These are phyloP conservation scores for Podochytrium sp. DNA, from an alignment of 192 early-diverging fungal species.

Conservation along the genomic window DNA sequence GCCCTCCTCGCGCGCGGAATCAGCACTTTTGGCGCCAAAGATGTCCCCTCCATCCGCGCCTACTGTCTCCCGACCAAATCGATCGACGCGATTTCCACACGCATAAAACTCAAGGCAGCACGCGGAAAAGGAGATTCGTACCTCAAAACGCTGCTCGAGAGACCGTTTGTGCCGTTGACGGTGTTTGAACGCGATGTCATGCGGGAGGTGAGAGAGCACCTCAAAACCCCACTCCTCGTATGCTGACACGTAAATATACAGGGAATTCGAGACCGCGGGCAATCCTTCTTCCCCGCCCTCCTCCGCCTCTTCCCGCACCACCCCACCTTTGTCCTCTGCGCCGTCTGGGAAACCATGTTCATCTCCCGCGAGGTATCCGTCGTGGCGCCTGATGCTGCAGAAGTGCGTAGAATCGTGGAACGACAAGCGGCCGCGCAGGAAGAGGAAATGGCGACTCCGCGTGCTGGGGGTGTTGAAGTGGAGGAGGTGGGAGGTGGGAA, in stretches of 20 bases:
- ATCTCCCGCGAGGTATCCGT: background rate
- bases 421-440: too few relatives aligned
- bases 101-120: conserved; percentile 9
- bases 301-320: conserved; percentile 17
- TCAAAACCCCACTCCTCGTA: background rate
- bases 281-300: background rate
- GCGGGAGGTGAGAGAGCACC: background rate
- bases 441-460: background rate
- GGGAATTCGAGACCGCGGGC: conserved; percentile 2
- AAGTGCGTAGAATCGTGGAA: background rate
- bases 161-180: conserved; percentile 28
- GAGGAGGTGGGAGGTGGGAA: conserved; percentile 3
- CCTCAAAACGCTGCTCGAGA: background rate
- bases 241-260: background rate
- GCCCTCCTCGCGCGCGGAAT: conserved; percentile 24
- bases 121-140: background rate
- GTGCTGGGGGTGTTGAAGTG: background rate
- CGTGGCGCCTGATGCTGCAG: background rate
- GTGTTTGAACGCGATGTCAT: conserved; percentile 25
- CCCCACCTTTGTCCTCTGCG: background rate
- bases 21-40: conserved; percentile 13
- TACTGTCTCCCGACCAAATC: conserved; percentile 21
- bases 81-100: background rate
- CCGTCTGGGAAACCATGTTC: conserved; percentile 1
- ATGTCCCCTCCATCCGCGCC: conserved; percentile 8